These are phyloP conservation scores for Pyrenophora teres DNA, from an alignment of 2,329 filamentous ascomycete genomes.

Conservation along the genomic window DNA sequence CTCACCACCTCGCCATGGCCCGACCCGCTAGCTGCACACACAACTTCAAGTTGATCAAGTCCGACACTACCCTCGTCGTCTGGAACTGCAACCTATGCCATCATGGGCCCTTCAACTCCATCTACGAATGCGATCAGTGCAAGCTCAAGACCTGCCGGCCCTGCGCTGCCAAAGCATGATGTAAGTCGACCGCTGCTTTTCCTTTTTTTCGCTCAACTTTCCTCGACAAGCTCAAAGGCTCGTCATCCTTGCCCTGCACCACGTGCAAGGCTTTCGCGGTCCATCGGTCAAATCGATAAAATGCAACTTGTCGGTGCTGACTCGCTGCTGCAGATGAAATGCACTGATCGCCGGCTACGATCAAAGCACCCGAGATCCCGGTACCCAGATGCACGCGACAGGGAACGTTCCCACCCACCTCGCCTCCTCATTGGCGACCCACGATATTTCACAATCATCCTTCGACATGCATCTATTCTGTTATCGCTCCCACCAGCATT, in stretches of 20 bases:
- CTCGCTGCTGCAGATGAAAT: conserved; percentile 28
- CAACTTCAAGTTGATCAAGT: conserved; percentile 57
- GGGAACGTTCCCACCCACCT: conserved; percentile 6
- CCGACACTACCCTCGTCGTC: conserved; percentile 56
- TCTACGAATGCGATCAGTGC: conserved; percentile 57
- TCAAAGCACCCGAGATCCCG: conserved; percentile 21
- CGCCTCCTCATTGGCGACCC: conserved; percentile 20
- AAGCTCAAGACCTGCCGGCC: conserved; percentile 57
- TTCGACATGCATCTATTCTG: conserved; percentile 14
- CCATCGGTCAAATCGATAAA: conserved; percentile 11
- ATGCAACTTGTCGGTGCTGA: conserved; percentile 30
- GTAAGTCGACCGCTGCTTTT: conserved; percentile 17
- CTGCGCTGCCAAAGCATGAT: conserved; percentile 52
- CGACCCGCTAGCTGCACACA: conserved; percentile 55
- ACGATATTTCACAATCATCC: background rate
- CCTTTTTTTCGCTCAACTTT: background rate
- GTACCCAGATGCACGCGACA: conserved; percentile 14
- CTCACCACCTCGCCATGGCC: conserved; percentile 47
- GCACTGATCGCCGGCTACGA: conserved; percentile 36
- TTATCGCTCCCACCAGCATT: conserved; percentile 17
- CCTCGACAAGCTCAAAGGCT: background rate
- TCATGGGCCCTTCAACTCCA: conserved; percentile 56
- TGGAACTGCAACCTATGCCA: conserved; percentile 60
- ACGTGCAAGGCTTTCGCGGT: conserved; percentile 17
- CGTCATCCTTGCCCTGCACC: conserved; percentile 8